Evolutionary conservation across 2,329 filamentous ascomycete species (phyloP).

Genomic region (Diplodia intermedia): DNA sequence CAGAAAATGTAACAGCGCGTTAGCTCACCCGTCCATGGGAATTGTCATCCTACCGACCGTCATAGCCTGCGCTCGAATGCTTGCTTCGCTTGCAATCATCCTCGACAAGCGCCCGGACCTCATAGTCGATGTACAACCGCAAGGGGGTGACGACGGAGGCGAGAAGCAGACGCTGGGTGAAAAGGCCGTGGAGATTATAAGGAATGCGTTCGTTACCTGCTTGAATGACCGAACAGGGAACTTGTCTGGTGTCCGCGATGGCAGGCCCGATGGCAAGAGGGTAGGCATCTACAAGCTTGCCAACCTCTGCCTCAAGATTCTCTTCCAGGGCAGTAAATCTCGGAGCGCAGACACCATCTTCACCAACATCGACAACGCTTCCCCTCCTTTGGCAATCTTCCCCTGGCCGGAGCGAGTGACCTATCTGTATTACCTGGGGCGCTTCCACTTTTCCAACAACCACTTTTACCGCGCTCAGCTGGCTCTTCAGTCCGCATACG

Average conservation of each 20-base stretch:
- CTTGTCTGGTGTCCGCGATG: conserved; percentile 61
- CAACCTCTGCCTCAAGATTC: conserved; percentile 85
- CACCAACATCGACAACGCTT: conserved; percentile 82
- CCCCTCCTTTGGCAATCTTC: conserved; percentile 80
- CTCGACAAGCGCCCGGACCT: conserved; percentile 82
- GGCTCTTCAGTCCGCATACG: conserved; percentile 80
- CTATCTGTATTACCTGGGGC: conserved; percentile 92
- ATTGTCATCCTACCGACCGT: conserved; percentile 83
- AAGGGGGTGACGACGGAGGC: conserved; percentile 56
- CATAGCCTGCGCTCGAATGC: conserved; percentile 78
- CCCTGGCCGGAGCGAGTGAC: conserved; percentile 87
- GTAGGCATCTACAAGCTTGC: conserved; percentile 89
- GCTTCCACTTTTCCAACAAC: conserved; percentile 84
- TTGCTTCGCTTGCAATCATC: conserved; percentile 83
- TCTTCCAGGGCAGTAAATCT: conserved; percentile 87
- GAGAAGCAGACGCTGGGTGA: conserved; percentile 82
- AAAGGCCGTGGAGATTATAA: conserved; percentile 84
- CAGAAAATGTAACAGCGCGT: conserved; percentile 82
- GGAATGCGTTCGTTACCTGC: conserved; percentile 90
- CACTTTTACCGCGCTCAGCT: conserved; percentile 79
- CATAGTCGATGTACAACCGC: conserved; percentile 65
- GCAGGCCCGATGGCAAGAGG: conserved; percentile 81
- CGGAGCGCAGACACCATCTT: conserved; percentile 88
- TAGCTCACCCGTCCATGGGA: conserved; percentile 80
- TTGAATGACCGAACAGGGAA: conserved; percentile 78